phyloP scores from a whole-genome alignment of 108 stramenopile species.

The Pseudonitzschia pungens region DNA sequence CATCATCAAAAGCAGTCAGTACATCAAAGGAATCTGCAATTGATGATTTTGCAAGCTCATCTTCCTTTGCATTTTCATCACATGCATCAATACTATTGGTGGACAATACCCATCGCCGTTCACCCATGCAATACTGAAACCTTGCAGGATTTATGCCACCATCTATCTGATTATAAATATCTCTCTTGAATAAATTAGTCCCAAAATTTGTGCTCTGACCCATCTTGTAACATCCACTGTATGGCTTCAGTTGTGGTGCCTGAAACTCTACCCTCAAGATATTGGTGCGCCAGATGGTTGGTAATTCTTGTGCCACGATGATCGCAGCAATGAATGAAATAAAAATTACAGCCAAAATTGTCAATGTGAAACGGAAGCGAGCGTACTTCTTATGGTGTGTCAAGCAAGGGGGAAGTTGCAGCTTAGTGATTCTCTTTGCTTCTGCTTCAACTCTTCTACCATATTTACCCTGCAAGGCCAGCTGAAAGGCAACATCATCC shows the following conservation, averaged over 20 bases:
- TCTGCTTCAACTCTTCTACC: constrained; percentile 3
- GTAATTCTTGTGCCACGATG: background rate
- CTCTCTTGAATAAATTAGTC: background rate
- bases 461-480: constrained; percentile 10
- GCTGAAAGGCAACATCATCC: constrained; percentile 22
- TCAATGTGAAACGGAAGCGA: background rate
- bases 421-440: background rate
- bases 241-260: background rate
- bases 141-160: too few species aligned
- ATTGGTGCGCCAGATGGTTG: background rate
- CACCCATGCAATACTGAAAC: background rate
- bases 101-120: background rate
- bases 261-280: constrained; percentile 3
- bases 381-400: background rate
- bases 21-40: constrained; percentile 3
- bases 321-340: background rate
- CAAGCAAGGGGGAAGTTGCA: constrained; percentile 2
- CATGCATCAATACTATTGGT: background rate
- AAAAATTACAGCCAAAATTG: background rate
- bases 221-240: background rate
- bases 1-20: background rate
- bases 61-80: background rate
- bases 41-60: background rate
- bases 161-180: background rate
- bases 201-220: too few species aligned